phyloP scores from a whole-genome alignment of 352 stramenopile genomes.

The Discostella stelligera region DNA sequence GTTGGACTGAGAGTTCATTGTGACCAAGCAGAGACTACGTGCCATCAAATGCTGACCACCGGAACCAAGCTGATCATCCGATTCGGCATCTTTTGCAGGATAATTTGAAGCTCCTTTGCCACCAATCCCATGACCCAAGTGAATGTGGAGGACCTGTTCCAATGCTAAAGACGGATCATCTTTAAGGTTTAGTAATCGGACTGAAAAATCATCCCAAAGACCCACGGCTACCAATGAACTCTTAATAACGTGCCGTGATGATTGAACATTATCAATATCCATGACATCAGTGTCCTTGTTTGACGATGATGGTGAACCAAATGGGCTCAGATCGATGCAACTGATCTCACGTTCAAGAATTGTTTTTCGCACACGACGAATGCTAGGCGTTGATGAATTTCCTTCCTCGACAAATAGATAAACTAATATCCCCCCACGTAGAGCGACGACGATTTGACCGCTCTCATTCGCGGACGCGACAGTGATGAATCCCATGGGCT shows the following conservation, averaged over 20 bases:
- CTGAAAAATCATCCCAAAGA: slow-evolving; percentile 81
- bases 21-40: slow-evolving; percentile 70
- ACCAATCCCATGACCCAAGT: slow-evolving; percentile 50
- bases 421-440: slow-evolving; percentile 85
- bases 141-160: slow-evolving; percentile 64
- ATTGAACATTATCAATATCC: slow-evolving; percentile 34
- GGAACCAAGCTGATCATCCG: slow-evolving; percentile 3
- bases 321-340: slow-evolving; percentile 85
- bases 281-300: slow-evolving; percentile 23
- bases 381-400: slow-evolving; percentile 17
- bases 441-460: slow-evolving; percentile 90
- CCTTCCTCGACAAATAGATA: slow-evolving; percentile 86
- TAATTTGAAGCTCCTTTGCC: slow-evolving; percentile 22
- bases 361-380: slow-evolving; percentile 77
- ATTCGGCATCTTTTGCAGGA: slow-evolving; percentile 10
- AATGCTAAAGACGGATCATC: slow-evolving; percentile 31
- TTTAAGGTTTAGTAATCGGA: slow-evolving; percentile 65
- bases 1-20: slow-evolving; percentile 55
- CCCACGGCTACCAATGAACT: slow-evolving; percentile 68
- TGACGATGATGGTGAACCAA: slow-evolving; percentile 27
- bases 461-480: slow-evolving; percentile 85
- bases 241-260: background rate
- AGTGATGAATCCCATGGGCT: slow-evolving; percentile 61
- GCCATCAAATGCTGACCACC: slow-evolving; percentile 72
- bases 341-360: slow-evolving; percentile 92